Evolutionary conservation across 23 red algal species (phyloP).

Genomic region (Agarophyton chilense): DNA sequence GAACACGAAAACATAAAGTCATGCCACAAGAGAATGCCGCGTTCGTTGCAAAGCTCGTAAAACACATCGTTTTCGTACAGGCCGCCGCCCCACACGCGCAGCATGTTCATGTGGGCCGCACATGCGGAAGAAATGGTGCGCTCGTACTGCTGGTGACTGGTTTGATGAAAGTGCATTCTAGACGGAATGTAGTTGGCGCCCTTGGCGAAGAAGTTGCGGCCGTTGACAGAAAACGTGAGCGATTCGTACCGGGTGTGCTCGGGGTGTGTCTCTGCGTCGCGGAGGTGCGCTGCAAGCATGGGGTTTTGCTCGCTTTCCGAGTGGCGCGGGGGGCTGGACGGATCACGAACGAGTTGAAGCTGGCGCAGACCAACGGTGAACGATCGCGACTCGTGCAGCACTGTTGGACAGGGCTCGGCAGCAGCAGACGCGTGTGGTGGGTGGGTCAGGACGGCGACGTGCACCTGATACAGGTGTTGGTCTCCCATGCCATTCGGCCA

Average conservation of each 20-base stretch:
- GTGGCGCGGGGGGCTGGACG: background rate
- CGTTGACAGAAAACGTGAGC: slow-evolving; percentile 48
- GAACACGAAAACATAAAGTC: slow-evolving; percentile 67
- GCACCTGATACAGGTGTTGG: slow-evolving; percentile 20
- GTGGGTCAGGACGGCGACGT: background rate
- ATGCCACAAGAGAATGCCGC: slow-evolving; percentile 42
- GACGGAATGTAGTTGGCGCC: slow-evolving; percentile 59
- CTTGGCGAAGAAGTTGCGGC: slow-evolving; percentile 41
- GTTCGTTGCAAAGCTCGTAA: slow-evolving; percentile 35
- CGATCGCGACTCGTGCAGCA: background rate
- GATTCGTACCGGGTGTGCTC: slow-evolving; percentile 33
- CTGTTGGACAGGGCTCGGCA: background rate
- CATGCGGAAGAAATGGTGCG: background rate
- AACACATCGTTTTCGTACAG: slow-evolving; percentile 36
- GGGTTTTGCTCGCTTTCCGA: background rate
- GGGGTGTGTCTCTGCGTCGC: background rate
- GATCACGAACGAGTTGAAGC: background rate
- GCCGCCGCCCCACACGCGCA: slow-evolving; percentile 61
- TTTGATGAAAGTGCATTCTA: background rate
- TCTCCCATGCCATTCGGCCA: slow-evolving; percentile 57
- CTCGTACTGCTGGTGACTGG: background rate
- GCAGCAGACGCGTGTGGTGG: background rate
- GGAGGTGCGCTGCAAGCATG: background rate
- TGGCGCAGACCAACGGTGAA: slow-evolving; percentile 13
- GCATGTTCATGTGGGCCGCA: slow-evolving; percentile 61